These are phyloP conservation scores for Exserohilum turcica DNA, from an alignment of 2,329 filamentous ascomycete species.

Conservation along the genomic window DNA sequence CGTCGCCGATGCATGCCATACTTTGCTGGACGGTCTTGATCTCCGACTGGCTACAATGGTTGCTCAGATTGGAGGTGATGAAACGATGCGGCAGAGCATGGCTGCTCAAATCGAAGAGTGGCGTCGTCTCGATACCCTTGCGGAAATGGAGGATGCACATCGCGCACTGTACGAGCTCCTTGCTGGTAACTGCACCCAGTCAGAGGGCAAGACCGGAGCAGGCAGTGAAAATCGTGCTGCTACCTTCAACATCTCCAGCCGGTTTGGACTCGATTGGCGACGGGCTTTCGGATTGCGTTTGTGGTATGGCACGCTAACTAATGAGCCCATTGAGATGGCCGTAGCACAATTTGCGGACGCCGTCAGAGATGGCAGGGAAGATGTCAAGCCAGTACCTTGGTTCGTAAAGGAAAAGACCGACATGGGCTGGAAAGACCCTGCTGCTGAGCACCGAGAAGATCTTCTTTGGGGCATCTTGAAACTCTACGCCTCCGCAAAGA, in stretches of 20 bases:
- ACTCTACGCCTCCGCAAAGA: conserved; percentile 70
- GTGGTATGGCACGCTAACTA: conserved; percentile 78
- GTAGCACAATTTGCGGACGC: conserved; percentile 76
- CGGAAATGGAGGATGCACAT: conserved; percentile 83
- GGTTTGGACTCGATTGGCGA: conserved; percentile 89
- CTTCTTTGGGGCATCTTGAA: conserved; percentile 86
- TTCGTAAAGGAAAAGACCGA: conserved; percentile 66
- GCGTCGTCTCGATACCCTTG: conserved; percentile 80
- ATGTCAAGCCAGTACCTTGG: conserved; percentile 71
- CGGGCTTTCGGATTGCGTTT: conserved; percentile 89
- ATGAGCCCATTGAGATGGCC: conserved; percentile 73
- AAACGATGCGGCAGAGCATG: conserved; percentile 72
- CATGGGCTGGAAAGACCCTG: conserved; percentile 65
- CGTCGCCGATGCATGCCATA: conserved; percentile 79
- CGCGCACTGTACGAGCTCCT: conserved; percentile 89
- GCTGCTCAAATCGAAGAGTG: conserved; percentile 80
- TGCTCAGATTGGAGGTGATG: conserved; percentile 79
- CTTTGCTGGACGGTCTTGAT: conserved; percentile 75
- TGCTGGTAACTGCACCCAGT: conserved; percentile 83
- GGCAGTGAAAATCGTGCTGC: conserved; percentile 79
- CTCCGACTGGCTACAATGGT: conserved; percentile 84
- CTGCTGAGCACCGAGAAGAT: conserved; percentile 69
- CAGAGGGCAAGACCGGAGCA: conserved; percentile 74
- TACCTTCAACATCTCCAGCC: conserved; percentile 80
- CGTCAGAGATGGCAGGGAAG: conserved; percentile 70